phyloP scores from a whole-genome alignment of 306 rosid genomes.

The Ceratonia siliqua region DNA sequence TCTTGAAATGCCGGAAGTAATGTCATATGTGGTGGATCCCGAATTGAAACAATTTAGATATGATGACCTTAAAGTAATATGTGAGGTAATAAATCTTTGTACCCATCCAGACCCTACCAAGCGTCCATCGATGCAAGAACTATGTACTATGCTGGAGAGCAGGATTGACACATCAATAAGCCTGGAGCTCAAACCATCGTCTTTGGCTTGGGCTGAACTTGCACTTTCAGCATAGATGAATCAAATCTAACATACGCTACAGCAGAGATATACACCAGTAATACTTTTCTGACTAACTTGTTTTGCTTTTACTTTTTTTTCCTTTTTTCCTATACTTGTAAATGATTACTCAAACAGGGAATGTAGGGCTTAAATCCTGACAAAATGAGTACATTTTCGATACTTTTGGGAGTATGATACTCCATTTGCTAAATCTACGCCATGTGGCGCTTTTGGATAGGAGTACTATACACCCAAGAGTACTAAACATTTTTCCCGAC shows the following conservation, averaged over 20 bases:
- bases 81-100: slow-evolving; percentile 80
- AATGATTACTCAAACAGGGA: slow-evolving; percentile 54
- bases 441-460: no score
- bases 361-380: slow-evolving; percentile 37
- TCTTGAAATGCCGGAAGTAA: slow-evolving; percentile 73
- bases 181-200: slow-evolving; percentile 75
- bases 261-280: slow-evolving; percentile 50
- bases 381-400: no score
- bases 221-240: slow-evolving; percentile 69
- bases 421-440: no score
- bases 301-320: not conserved
- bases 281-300: slow-evolving; percentile 32
- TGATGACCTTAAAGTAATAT: slow-evolving; percentile 79
- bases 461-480: no score
- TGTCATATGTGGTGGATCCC: slow-evolving; percentile 82
- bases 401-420: no score
- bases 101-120: slow-evolving; percentile 58
- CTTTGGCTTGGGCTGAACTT: slow-evolving; percentile 98
- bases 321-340: slow-evolving; percentile 53
- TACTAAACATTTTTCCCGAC: no score
- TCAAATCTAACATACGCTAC: slow-evolving; percentile 55
- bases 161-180: slow-evolving; percentile 81
- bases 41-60: slow-evolving; percentile 67
- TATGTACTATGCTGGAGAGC: slow-evolving; percentile 74
- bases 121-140: slow-evolving; percentile 67